Conservation (phyloP, 257 asterid species). For the Gentiana straminea region DNA sequence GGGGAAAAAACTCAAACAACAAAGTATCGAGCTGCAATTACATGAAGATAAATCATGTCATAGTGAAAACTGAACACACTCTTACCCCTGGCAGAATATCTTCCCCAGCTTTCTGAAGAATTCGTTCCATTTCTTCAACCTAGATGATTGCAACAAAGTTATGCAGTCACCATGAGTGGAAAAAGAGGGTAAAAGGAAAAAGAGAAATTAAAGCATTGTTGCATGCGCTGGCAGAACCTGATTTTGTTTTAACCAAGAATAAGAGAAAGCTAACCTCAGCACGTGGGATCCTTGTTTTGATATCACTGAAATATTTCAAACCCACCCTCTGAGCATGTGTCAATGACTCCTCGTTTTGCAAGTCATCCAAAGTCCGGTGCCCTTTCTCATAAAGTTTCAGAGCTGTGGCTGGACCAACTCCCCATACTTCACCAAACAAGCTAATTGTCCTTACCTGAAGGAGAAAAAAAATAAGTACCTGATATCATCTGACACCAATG, state of each 20-base stretch:
- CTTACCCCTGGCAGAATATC: constrained; percentile 84
- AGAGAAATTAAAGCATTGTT: neutral
- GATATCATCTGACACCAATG: neutral
- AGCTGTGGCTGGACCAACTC: constrained; percentile 86
- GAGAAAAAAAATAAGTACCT: neutral
- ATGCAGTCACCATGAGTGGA: neutral
- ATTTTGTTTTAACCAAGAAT: neutral
- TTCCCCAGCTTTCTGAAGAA: constrained; percentile 61
- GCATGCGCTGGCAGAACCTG: neutral
- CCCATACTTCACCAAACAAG: constrained; percentile 97
- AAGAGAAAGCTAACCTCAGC: constrained; percentile 45
- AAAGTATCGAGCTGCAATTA: neutral
- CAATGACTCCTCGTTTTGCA: constrained; percentile 59
- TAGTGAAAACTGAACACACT: constrained; percentile 11
- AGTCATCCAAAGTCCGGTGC: constrained; percentile 65
- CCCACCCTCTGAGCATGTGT: constrained; percentile 77
- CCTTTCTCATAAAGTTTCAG: constrained; percentile 90
- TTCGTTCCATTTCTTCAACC: constrained; percentile 82
- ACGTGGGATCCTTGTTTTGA: constrained; percentile 80
- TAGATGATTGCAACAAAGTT: constrained; percentile 15
- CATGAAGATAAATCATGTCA: constrained; percentile 6
- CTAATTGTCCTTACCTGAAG: constrained; percentile 70
- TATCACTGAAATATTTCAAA: constrained; percentile 72
- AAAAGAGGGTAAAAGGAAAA: neutral
- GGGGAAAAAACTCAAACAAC: neutral